Base-by-base conservation (phyloP, 805 yeast species). In the Yarrowia osloensis region DNA sequence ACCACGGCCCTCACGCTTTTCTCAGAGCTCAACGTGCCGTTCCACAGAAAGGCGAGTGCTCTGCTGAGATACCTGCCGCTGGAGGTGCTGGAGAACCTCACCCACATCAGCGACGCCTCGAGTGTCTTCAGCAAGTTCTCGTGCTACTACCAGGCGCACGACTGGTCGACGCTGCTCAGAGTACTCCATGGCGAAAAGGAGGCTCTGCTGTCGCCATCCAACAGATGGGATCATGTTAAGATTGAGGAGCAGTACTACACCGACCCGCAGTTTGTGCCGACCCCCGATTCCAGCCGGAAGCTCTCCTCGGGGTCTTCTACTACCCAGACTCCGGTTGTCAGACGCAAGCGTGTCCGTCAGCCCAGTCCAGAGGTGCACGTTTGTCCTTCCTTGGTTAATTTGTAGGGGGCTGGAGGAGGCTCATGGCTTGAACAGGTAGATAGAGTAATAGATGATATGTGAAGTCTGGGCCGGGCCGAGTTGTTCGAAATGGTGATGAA, bases 41-140 rank as follows among this genome's bases (percentile, higher is more conserved):
- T 37, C 3, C 62, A 54, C 35, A 24, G 62, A 39, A 54, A n/a
- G 24, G 62, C 62, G 2, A 54, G 46, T 13, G 62, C 62, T 11
- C 33, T 54, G n/a, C 5, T 54, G n/a, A 24, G 62, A 26, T 54
- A 54, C 62, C 46, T 54, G 22, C 28, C 62, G 2, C 8, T 15
- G 3, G 35, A 54, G n/a, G 24, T 54, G 33, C 22, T 54, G 4
- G 21, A 9, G 2, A 35, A 54, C 17, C 44, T 37, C 9, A 5
- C 17, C 12, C 2, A 11, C 3, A 4, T 5, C 7, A 11, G 17
- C 3, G 62, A 54, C 12, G 24, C 35, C 12, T 17, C 44, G 19
- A 19, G 7, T 13, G 13, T 26, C n/a, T 24, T 54, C 46, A 39
- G 13, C 35, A 54, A 37, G 46, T 54, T 54, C 11, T 26, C 9